Percentiles rank a stretch among this genome's conserved stretches.
phyloP scores from a whole-genome alignment of 78 protist genomes.

The Tieghemostelium lacteum region DNA sequence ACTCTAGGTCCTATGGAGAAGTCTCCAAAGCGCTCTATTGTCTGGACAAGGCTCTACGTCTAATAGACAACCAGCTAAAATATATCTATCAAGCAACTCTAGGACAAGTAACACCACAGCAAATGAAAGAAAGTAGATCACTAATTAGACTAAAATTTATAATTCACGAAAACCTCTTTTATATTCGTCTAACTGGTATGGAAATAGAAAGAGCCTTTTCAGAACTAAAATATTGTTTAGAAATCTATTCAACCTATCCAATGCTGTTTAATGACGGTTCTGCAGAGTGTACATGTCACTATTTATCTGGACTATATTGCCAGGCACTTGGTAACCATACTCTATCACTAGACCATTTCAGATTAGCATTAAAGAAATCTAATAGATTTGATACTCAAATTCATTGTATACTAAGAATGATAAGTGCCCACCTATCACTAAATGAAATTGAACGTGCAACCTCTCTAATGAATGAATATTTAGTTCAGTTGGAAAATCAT shows the following conservation, averaged over 20 bases:
- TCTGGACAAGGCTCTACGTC: conserved; percentile 15
- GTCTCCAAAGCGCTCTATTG: not conserved
- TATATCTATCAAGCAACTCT: not conserved
- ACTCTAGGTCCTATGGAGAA: conserved; percentile 23
- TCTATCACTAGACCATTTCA: conserved; percentile 11
- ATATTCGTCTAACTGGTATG: not conserved
- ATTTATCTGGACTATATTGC: conserved; percentile 15
- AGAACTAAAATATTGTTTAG: conserved; percentile 14
- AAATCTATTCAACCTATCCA: conserved; percentile 19
- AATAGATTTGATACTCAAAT: conserved; percentile 65
- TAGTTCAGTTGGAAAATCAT: conserved; percentile 35
- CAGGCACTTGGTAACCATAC: conserved; percentile 24
- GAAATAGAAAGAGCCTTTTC: conserved; percentile 16
- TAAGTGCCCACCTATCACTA: not conserved
- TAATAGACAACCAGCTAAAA: conserved; percentile 19
- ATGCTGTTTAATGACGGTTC: conserved; percentile 25
- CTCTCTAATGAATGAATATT: conserved; percentile 15
- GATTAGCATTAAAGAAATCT: conserved; percentile 40
- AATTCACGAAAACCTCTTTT: conserved; percentile 43
- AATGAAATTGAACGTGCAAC: conserved; percentile 1
- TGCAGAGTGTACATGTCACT: conserved; percentile 32
- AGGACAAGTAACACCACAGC: conserved; percentile 11
- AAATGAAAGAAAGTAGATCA: conserved; percentile 47
- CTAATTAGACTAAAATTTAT: conserved; percentile 40
- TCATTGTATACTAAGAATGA: conserved; percentile 34